These are phyloP conservation scores for Podila epigama DNA, from an alignment of 192 early-diverging fungal genomes.

Conservation along the genomic window DNA sequence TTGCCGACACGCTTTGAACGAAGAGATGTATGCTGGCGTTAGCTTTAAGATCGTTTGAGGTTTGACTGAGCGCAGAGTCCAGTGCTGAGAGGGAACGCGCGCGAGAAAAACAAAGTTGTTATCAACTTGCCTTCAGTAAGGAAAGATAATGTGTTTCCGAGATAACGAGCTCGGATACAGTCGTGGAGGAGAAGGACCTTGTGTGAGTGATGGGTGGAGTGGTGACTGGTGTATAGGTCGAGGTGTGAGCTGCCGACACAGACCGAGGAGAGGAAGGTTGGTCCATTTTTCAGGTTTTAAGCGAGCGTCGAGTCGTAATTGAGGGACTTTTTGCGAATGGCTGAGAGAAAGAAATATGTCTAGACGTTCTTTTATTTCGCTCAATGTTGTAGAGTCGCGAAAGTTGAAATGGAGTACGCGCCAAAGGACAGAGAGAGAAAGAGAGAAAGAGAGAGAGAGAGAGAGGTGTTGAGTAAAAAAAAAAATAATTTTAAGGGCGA, in stretches of 20 bases:
- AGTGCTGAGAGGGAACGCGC: too few relatives aligned
- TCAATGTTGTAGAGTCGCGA: not conserved
- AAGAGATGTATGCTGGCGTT: not conserved
- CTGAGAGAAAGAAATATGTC: too few relatives aligned
- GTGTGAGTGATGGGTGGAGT: not conserved
- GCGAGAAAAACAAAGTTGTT: too few relatives aligned
- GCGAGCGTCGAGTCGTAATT: conserved; percentile 4
- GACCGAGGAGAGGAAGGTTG: not conserved
- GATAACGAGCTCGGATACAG: conserved; percentile 24
- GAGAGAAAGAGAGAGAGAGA: not conserved
- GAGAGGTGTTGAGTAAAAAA: not conserved
- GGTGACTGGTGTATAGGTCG: not conserved
- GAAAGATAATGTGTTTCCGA: conserved; percentile 47
- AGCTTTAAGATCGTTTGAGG: not conserved
- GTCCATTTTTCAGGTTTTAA: not conserved
- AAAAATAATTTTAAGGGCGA: too few relatives aligned
- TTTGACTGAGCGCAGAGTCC: too few relatives aligned
- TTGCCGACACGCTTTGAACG: conserved; percentile 35
- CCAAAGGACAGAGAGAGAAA: not conserved
- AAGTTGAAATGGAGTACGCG: not conserved
- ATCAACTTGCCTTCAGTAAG: conserved; percentile 31
- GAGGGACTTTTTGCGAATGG: too few relatives aligned
- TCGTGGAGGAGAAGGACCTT: conserved; percentile 11
- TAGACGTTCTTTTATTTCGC: too few relatives aligned
- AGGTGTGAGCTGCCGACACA: not conserved